Evolutionary conservation across 495 filamentous ascomycete species (phyloP).

Genomic region (Parathielavia appendiculata): DNA sequence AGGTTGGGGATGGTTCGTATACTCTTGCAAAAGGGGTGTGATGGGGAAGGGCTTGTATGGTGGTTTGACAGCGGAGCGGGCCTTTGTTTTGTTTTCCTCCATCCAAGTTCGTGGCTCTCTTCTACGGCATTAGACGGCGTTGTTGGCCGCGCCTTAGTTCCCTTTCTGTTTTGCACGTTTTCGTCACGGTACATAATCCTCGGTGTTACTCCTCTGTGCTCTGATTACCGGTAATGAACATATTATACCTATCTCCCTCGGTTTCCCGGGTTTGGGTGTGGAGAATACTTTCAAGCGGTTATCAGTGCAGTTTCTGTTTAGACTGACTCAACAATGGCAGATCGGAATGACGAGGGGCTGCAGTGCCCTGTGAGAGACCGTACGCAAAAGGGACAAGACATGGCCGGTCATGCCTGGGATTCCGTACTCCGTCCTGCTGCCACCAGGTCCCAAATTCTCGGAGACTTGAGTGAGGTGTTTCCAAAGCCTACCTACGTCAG

Average conservation of each 20-base stretch:
- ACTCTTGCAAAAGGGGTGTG: background rate
- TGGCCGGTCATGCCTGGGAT: too few species aligned
- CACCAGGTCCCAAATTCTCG: too few species aligned
- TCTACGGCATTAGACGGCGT: constrained; percentile 14
- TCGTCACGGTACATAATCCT: constrained; percentile 4
- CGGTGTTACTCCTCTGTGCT: background rate
- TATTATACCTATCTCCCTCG: background rate
- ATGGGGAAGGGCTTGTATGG: background rate
- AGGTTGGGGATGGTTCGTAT: background rate
- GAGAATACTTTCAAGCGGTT: too few species aligned
- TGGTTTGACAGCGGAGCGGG: constrained; percentile 1
- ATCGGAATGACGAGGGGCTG: too few species aligned
- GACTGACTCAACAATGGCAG: too few species aligned
- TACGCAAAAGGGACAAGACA: too few species aligned
- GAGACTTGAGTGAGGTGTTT: too few species aligned
- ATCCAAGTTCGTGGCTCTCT: background rate
- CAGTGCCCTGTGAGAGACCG: too few species aligned
- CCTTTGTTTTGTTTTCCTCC: background rate
- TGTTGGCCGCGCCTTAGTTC: constrained; percentile 6
- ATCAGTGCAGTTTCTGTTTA: too few species aligned
- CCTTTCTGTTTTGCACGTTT: background rate
- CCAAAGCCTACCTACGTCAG: too few species aligned
- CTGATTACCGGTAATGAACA: constrained; percentile 8
- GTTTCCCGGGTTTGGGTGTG: background rate
- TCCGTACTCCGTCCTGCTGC: too few species aligned